Evolutionary conservation across 345 rosid species (phyloP).

Genomic region (Pugionium cornutum): DNA sequence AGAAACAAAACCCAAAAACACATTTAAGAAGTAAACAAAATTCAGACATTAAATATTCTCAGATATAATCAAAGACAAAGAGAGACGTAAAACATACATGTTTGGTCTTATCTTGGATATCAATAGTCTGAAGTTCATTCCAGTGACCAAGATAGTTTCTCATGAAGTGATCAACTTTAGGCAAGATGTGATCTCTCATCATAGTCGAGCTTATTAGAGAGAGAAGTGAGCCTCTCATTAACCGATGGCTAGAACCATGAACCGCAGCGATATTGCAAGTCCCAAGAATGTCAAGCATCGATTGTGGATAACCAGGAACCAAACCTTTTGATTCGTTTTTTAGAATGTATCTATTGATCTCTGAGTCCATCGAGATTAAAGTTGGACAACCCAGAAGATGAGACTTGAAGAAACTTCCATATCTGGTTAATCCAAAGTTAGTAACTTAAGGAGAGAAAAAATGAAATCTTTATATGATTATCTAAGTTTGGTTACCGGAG

Average conservation of each 20-base stretch:
- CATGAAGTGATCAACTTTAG: slow-evolving; percentile 82
- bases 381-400: slow-evolving; percentile 94
- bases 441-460: not conserved
- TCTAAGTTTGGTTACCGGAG: slow-evolving; percentile 59
- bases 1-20: too few relatives aligned
- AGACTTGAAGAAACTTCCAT: slow-evolving; percentile 85
- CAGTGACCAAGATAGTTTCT: slow-evolving; percentile 71
- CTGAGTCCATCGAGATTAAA: slow-evolving; percentile 94
- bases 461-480: too few relatives aligned
- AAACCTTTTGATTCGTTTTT: slow-evolving; percentile 89
- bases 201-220: slow-evolving; percentile 68
- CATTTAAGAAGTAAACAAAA: too few relatives aligned
- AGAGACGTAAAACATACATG: slow-evolving; percentile 51
- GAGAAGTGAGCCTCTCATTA: slow-evolving; percentile 86
- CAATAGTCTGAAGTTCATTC: slow-evolving; percentile 53
- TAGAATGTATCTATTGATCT: slow-evolving; percentile 73
- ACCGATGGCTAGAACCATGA: slow-evolving; percentile 78
- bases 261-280: slow-evolving; percentile 94
- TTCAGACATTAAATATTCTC: too few relatives aligned
- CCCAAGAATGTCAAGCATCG: slow-evolving; percentile 92
- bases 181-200: slow-evolving; percentile 78
- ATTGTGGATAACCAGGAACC: slow-evolving; percentile 94
- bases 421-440: slow-evolving; percentile 43
- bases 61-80: slow-evolving; percentile 15
- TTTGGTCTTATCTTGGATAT: slow-evolving; percentile 84